Percentiles rank a stretch among this genome's conserved stretches.
Evolutionary conservation across 2,329 filamentous ascomycete species (phyloP).

Genomic region (Xylaria sp.): DNA sequence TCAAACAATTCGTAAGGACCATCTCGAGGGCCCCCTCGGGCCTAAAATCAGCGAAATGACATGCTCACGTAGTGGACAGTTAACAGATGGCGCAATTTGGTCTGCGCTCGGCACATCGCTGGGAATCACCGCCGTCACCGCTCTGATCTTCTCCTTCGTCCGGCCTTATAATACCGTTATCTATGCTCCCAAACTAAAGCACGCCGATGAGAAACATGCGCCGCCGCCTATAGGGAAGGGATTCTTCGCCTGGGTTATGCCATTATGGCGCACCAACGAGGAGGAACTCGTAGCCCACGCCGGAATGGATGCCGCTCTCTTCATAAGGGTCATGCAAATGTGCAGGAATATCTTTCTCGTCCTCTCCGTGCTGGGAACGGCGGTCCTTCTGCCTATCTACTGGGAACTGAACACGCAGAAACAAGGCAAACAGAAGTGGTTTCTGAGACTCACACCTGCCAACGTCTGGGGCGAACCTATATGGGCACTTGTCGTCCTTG

Average conservation of each 20-base stretch:
- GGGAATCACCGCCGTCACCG: conserved; percentile 77
- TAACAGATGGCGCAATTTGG: conserved; percentile 71
- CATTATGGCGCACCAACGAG: conserved; percentile 82
- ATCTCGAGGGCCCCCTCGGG: neutral
- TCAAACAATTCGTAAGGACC: conserved; percentile 58
- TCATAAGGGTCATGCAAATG: conserved; percentile 90
- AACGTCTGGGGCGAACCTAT: conserved; percentile 63
- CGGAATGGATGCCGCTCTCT: conserved; percentile 90
- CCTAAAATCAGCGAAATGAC: neutral
- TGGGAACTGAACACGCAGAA: conserved; percentile 61
- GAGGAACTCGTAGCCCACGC: conserved; percentile 80
- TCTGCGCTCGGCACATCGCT: conserved; percentile 85
- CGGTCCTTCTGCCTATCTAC: conserved; percentile 85
- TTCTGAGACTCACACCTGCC: conserved; percentile 69
- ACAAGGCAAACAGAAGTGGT: conserved; percentile 56
- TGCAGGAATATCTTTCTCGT: conserved; percentile 87
- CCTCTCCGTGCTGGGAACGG: conserved; percentile 77
- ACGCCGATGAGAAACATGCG: conserved; percentile 88
- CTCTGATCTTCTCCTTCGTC: conserved; percentile 85
- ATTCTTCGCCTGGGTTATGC: conserved; percentile 87
- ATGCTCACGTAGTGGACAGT: conserved; percentile 47
- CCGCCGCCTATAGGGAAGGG: conserved; percentile 88
- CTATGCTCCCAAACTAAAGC: conserved; percentile 92
- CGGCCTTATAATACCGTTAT: conserved; percentile 92
- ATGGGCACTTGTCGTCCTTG: conserved; percentile 69